A percentile compares a stretch with the other conserved stretches of the same genome.
Evolutionary conservation across 441 rosid species (phyloP).

Genomic region (Isatis lusitanica): DNA sequence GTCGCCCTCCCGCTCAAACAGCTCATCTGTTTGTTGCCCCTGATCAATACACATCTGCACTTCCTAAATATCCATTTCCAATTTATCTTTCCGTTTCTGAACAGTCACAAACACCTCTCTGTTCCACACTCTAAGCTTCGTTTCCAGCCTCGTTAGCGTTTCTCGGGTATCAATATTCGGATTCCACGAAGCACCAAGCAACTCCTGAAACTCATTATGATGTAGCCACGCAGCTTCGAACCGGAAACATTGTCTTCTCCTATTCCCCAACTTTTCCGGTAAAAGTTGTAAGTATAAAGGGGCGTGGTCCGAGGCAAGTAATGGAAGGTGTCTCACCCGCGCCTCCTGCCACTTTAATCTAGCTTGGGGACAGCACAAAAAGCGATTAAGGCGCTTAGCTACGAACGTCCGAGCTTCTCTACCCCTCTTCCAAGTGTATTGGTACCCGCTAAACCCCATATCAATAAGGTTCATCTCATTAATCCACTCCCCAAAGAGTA

Average conservation of each 20-base stretch:
- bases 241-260: neutral
- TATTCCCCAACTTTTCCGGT: neutral
- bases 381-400: neutral
- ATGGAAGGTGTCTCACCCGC: neutral
- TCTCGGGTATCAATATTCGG: neutral
- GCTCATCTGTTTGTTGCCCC: neutral
- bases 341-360: neutral
- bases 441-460: neutral
- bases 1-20: neutral
- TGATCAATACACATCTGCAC: neutral
- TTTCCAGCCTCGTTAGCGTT: neutral
- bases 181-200: neutral
- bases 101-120: neutral
- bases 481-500: too few relatives aligned
- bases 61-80: neutral
- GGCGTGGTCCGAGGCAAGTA: neutral
- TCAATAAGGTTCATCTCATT: too few relatives aligned
- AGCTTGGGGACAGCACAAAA: neutral
- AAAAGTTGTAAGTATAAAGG: neutral
- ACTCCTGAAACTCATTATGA: neutral
- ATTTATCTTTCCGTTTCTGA: neutral
- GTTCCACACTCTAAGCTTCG: neutral
- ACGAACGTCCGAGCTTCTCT: neutral
- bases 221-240: neutral
- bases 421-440: neutral